These are phyloP conservation scores for Coprinopsis strossmayeri DNA, from an alignment of 768 basidiomycete genomes.

Conservation along the genomic window DNA sequence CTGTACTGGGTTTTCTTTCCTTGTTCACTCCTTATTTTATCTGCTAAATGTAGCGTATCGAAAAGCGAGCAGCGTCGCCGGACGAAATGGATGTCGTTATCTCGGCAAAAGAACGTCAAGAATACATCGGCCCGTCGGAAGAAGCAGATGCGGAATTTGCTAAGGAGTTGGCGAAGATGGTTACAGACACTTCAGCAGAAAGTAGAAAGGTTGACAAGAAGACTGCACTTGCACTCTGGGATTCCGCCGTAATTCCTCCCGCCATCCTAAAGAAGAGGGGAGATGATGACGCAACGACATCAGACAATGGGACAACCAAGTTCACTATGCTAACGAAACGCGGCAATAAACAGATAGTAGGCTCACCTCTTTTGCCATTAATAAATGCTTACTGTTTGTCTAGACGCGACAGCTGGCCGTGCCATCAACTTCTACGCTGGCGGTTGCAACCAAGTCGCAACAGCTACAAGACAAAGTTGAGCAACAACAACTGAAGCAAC, in stretches of 20 bases:
- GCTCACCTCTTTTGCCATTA: conserved; percentile 15
- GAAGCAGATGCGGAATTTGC: conserved; percentile 93
- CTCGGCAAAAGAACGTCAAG: conserved; percentile 46
- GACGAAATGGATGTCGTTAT: conserved; percentile 74
- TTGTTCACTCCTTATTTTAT: not conserved
- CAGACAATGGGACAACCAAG: conserved; percentile 57
- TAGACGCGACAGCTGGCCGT: conserved; percentile 86
- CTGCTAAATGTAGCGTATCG: conserved; percentile 34
- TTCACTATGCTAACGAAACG: conserved; percentile 91
- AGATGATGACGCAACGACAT: conserved; percentile 40
- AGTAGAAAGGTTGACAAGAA: conserved; percentile 84
- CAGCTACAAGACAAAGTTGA: conserved; percentile 94
- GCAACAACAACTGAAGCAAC: conserved; percentile 93
- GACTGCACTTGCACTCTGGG: conserved; percentile 82
- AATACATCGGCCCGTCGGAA: conserved; percentile 74
- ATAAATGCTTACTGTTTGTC: conserved; percentile 9
- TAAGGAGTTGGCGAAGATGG: conserved; percentile 92
- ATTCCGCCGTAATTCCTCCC: conserved; percentile 73
- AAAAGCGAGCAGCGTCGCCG: conserved; percentile 74
- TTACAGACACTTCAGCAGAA: conserved; percentile 81
- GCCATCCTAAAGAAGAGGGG: conserved; percentile 56
- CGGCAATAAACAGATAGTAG: conserved; percentile 87
- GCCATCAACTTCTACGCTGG: conserved; percentile 81
- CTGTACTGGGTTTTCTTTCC: not conserved
- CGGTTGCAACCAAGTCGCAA: conserved; percentile 84